phyloP scores from a whole-genome alignment of 495 filamentous ascomycete species.

The Xylaria palmicola region DNA sequence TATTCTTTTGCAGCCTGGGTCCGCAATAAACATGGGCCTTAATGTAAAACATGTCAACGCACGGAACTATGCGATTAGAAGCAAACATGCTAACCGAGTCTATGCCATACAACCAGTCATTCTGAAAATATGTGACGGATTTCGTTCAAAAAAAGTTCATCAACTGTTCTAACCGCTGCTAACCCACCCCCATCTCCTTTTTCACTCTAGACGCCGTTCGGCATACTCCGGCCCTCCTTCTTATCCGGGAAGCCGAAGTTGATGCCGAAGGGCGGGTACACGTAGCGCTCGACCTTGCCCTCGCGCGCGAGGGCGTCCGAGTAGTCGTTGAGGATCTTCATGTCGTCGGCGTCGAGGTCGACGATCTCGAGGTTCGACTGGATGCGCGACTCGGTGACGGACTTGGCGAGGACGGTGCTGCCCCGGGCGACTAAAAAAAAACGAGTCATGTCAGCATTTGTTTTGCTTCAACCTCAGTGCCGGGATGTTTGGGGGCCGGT shows the following conservation, averaged over 20 bases:
- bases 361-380: slow-evolving; percentile 70
- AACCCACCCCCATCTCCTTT: too few relatives aligned
- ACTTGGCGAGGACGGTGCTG: slow-evolving; percentile 76
- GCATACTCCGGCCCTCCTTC: slow-evolving; percentile 31
- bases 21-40: too few relatives aligned
- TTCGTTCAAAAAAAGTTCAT: too few relatives aligned
- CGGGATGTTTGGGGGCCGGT: not conserved
- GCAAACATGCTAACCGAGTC: too few relatives aligned
- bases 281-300: slow-evolving; percentile 65
- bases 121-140: too few relatives aligned
- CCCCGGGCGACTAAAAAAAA: slow-evolving; percentile 60
- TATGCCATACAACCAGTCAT: too few relatives aligned
- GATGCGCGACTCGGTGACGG: slow-evolving; percentile 71
- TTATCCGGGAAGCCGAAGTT: slow-evolving; percentile 79
- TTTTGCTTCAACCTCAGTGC: not conserved
- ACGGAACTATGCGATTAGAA: too few relatives aligned
- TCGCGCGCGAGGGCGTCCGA: slow-evolving; percentile 56
- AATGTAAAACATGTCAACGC: too few relatives aligned
- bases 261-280: slow-evolving; percentile 76
- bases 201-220: slow-evolving; percentile 24
- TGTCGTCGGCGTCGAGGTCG: slow-evolving; percentile 63
- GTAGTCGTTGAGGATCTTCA: slow-evolving; percentile 63
- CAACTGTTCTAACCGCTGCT: too few relatives aligned
- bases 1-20: too few relatives aligned
- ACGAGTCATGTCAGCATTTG: slow-evolving; percentile 18